Base-by-base conservation (phyloP, 75 land plant genomes). In the Cunninghamia lanceolata region DNA sequence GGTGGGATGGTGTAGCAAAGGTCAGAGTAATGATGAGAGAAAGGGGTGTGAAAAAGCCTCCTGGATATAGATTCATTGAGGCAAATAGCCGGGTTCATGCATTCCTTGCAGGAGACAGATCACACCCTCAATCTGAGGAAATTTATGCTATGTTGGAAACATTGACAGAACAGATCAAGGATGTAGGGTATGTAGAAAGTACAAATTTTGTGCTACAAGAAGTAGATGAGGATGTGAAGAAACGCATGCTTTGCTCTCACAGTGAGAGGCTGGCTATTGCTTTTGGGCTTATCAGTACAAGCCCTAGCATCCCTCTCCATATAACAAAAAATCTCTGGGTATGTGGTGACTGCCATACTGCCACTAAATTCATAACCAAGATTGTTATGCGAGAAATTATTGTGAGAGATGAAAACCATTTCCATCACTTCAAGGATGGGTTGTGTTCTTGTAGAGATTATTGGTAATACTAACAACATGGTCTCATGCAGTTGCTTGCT, bases 1-100 rank as follows among this genome's bases (percentile, higher is more conserved):
- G 91, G 82, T 92, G 94, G 94, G 86, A 34, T 21, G 94, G 90
- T 80, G 92, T 84, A 54, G 89, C 85, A 39, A 86, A 68, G 47
- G 47, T 89, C 7, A 89, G 85, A 86, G 66, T 74, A 10, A 28
- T 85, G 75, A 88, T 92, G 92, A 82, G 84, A 76, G 88, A 35
- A 73, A 86, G 85, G 53, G 92, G 94, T 35, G 89, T 84, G 19
- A 89, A 86, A 82, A 88, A 90, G 52, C 89, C 88, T 76, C 84
- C 77, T 82, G 92, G 94, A 1, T 90, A 88, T 82, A 92, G 92
- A 76, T 78, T 82, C 19, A 89, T 92, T 83, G 94, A 90, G 82
- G 83, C 89, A 19, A 86, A 85, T 50, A 76, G 88, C 38, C 85
- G 39, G 83, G 86, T 92, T 83, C 85, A 54, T 81, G 91, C 87